Evolutionary conservation across 2,329 filamentous ascomycete species (phyloP), one percentile per base, ranked within the genome.

Genomic region (Fusarium sp.): DNA sequence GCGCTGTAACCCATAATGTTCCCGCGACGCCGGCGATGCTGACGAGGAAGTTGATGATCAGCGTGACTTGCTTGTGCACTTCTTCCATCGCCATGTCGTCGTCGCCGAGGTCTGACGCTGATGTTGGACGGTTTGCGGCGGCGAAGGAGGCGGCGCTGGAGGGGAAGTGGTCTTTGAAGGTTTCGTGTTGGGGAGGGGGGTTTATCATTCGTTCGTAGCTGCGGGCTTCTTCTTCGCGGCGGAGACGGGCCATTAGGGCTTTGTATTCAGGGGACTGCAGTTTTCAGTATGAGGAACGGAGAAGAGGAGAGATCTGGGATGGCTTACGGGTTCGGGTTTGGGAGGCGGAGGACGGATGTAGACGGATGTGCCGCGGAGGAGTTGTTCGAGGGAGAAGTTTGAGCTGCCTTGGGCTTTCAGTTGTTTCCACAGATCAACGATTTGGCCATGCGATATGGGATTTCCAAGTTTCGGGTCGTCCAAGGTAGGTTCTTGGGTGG

Each of bases 31-130:
- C 94, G 6, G 96, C 85, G 60, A 98, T 93, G 58, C 94, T 97
- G 60, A 98, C 87, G 44, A 98, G 84, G 57, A 98, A 94, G 81
- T 98, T 99, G 78, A 97, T 87, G 58, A 98, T 94, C 13, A 98
- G 86, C 47, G 93, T 91, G 64, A 96, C 84, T 78, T 96, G 94
- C n/a, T 93, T 88, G 80, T 96, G 92, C 3, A 96, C 87, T 68
- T 96, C 93, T 41, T 89, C 88, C 72, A 91, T 91, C 6, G 90
- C 91, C 6, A 93, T 84, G 5, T 92, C 91, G 70, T 94, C 92
- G 73, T 89, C 85, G 65, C 87, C 87, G 11, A 85, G 78, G 66
- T 88, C 88, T 32, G 83, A 82, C 24, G 82, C 79, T 45, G 81
- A 85, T 30, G 80, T 83, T 0, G 86, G 86, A 14, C 82, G 84